Percentiles rank a stretch among this genome's conserved stretches.
phyloP scores from a whole-genome alignment of 352 stramenopile genomes.

The Globisporangium barbulae region DNA sequence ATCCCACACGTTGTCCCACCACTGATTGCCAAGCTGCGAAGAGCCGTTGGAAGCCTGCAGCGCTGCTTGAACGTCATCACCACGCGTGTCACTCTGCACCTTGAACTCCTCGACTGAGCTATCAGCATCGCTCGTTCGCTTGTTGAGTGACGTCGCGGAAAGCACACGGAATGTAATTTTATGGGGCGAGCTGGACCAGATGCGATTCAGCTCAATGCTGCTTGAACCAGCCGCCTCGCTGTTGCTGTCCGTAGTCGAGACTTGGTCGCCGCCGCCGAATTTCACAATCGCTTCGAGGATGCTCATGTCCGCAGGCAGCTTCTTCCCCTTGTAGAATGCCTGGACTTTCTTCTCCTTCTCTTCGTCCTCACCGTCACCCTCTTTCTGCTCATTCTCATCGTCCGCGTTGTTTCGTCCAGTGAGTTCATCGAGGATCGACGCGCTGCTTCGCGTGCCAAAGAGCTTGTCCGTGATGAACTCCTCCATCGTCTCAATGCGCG shows the following conservation, averaged over 20 bases:
- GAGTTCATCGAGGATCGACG: conserved; percentile 35
- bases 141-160: conserved; percentile 7
- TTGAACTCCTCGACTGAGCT: not conserved
- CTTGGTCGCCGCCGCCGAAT: conserved; percentile 16
- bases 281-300: conserved; percentile 73
- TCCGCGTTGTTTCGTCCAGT: conserved; percentile 14
- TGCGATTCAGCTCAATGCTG: conserved; percentile 18
- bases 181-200: conserved; percentile 49
- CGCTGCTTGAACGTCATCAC: not conserved
- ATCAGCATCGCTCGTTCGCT: conserved; percentile 1
- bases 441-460: conserved; percentile 31
- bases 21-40: conserved; percentile 8
- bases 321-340: conserved; percentile 35
- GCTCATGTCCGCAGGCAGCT: conserved; percentile 40
- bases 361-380: conserved; percentile 26
- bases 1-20: conserved; percentile 67
- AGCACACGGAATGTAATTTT: conserved; percentile 54
- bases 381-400: conserved; percentile 21
- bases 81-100: not conserved
- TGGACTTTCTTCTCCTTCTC: conserved; percentile 37
- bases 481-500: conserved; percentile 74
- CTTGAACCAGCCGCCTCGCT: not conserved
- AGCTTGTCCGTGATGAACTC: conserved; percentile 71
- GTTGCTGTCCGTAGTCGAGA: not conserved
- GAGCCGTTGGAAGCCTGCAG: not conserved